phyloP scores from a whole-genome alignment of 805 yeast genomes.

The Middelhovenomyces tepae region DNA sequence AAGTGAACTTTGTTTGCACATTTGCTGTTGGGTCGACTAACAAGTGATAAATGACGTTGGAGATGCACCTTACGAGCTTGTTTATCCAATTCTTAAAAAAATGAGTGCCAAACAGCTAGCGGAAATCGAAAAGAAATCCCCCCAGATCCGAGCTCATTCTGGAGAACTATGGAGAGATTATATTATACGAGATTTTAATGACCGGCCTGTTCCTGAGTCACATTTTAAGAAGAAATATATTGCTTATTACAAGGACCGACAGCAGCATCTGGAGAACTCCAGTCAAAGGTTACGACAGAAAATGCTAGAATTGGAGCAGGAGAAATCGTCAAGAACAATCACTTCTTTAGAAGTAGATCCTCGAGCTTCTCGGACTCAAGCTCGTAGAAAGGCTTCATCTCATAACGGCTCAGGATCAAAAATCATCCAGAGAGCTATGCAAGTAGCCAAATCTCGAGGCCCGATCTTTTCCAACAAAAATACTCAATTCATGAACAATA shows the following conservation, averaged over 20 bases:
- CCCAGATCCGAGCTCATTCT: conserved; percentile 23
- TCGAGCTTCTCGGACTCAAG: conserved; percentile 10
- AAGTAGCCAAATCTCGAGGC: conserved; percentile 12
- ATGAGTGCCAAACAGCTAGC: conserved; percentile 27
- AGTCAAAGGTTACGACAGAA: conserved; percentile 28
- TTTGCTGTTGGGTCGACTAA: not conserved
- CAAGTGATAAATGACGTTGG: conserved; percentile 30
- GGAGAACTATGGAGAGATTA: conserved; percentile 28
- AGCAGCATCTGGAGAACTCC: conserved; percentile 37
- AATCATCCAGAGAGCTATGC: conserved; percentile 15
- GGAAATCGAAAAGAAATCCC: conserved; percentile 23
- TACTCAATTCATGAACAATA: conserved; percentile 11
- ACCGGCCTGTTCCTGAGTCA: conserved; percentile 17
- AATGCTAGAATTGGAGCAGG: conserved; percentile 21
- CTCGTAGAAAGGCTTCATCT: conserved; percentile 8
- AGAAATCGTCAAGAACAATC: conserved; percentile 19
- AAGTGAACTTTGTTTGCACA: conserved; percentile 6
- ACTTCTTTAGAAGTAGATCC: conserved; percentile 19
- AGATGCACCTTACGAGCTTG: conserved; percentile 29
- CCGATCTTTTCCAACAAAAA: conserved; percentile 17
- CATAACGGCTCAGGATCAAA: conserved; percentile 14
- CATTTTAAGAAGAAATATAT: conserved; percentile 22
- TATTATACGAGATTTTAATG: conserved; percentile 26
- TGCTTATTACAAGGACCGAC: conserved; percentile 31
- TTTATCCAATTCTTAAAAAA: conserved; percentile 27